Conservation (phyloP, 495 filamentous ascomycete species). For the Trichoderma orchidacearum region DNA sequence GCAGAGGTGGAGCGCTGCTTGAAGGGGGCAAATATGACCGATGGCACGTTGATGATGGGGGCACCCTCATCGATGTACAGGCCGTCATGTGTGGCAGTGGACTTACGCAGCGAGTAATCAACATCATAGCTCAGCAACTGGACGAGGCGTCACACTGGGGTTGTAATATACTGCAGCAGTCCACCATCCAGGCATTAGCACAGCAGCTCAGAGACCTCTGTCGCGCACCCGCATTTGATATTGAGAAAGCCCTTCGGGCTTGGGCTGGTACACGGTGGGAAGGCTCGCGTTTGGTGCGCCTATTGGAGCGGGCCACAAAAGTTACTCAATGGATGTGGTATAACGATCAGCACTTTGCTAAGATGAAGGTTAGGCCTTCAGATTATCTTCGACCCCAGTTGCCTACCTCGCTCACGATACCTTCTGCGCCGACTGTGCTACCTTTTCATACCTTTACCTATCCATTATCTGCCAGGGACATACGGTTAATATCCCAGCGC, state of each 20-base stretch:
- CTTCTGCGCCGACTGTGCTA: constrained; percentile 84
- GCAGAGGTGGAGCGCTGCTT: constrained; percentile 70
- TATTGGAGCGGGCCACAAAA: constrained; percentile 74
- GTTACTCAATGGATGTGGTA: constrained; percentile 79
- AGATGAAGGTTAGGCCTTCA: constrained; percentile 35
- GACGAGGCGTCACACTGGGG: constrained; percentile 83
- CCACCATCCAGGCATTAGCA: constrained; percentile 26
- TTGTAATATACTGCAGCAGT: constrained; percentile 49
- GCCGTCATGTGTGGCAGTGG: constrained; percentile 47
- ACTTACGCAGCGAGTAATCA: constrained; percentile 91
- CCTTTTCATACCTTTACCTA: constrained; percentile 99
- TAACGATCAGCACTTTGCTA: constrained; percentile 60
- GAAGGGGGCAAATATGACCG: constrained; percentile 64
- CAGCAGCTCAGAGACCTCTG: constrained; percentile 23
- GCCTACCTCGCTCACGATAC: constrained; percentile 61
- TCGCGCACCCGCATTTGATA: constrained; percentile 5
- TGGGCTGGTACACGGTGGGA: constrained; percentile 79
- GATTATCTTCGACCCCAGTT: constrained; percentile 65
- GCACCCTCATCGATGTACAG: constrained; percentile 67
- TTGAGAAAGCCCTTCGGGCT: constrained; percentile 27
- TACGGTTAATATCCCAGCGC: constrained; percentile 87
- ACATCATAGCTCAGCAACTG: constrained; percentile 86
- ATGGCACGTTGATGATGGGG: constrained; percentile 86
- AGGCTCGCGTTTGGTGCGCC: constrained; percentile 71
- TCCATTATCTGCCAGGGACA: constrained; percentile 83